phyloP scores from a whole-genome alignment of 75 land plant genomes.

The Cryptomeria japonica region DNA sequence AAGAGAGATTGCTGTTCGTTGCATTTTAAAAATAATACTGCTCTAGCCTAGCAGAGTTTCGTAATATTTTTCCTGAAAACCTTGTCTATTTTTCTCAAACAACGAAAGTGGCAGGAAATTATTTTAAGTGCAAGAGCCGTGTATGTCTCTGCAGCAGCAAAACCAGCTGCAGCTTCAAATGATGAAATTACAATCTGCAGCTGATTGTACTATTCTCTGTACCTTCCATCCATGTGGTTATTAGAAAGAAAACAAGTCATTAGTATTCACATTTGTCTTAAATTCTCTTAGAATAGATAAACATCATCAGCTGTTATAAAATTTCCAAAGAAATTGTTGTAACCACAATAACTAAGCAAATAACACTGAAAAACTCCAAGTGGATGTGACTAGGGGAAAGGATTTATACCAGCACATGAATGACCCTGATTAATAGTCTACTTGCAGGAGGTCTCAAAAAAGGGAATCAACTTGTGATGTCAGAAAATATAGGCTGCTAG shows the following conservation, averaged over 20 bases:
- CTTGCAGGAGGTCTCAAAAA: not conserved
- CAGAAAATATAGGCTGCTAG: not conserved
- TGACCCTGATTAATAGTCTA: not conserved
- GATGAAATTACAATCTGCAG: constrained; percentile 70
- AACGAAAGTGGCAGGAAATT: constrained; percentile 75
- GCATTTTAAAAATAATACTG: too few relatives aligned
- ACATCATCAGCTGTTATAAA: not conserved
- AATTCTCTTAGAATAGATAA: not conserved
- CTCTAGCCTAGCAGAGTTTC: too few relatives aligned
- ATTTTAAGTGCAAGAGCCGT: constrained; percentile 79
- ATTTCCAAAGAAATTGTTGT: not conserved
- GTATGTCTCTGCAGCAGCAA: constrained; percentile 71
- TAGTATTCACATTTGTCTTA: not conserved
- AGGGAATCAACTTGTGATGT: not conserved
- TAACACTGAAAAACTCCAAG: not conserved
- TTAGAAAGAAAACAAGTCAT: not conserved
- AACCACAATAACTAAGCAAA: not conserved
- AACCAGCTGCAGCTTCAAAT: constrained; percentile 66
- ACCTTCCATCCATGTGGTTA: constrained; percentile 67
- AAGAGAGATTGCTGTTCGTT: too few relatives aligned
- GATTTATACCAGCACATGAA: not conserved
- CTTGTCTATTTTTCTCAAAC: too few relatives aligned
- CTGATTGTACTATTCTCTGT: constrained; percentile 76
- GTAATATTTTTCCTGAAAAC: too few relatives aligned
- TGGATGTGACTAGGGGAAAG: not conserved